Base-by-base conservation (phyloP, 1,284 basidiomycete genomes). In the Ganoderma sp. region DNA sequence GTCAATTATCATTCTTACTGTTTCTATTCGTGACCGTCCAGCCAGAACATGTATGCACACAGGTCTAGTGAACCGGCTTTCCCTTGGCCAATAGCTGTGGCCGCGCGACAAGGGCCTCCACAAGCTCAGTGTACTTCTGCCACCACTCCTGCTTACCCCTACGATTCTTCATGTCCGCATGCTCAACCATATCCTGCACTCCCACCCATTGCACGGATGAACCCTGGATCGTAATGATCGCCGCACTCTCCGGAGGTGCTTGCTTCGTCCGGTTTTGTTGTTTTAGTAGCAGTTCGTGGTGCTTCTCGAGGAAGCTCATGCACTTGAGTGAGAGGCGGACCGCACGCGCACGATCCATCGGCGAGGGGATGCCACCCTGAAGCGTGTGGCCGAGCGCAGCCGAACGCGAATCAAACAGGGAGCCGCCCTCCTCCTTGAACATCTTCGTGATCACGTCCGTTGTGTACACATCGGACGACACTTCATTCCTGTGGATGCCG, bases 311-410 rank as follows among this genome's bases (percentile, higher is more conserved):
- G 87, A 98, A 99, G 63, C 90, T 84, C 92, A 99, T 97, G 83
- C 95, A 97, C 75, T 94, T 92, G 70, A 98, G 84, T 9, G 97
- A 91, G 52, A 99, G 86, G 58, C 97, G 91, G 0, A 94, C 93
- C 1, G 96, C 97, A 22, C 96, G 92, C 0, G 93, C 90, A 68
- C 97, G 93, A 82, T 99, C 98, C 73, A 95, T 86, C 0, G 97
- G 97, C 0, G 96, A 97, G 3, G 97, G 97, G 4, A 95, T 91
- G 6, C 96, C 96, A 22, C 97, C 97, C 79, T 99, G 97, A 10
- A 99, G 84, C 1, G 96, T 98, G 82, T 99, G 98, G 12, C 98
- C 97, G 25, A 99, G 89, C 3, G 94, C 92, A 19, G 97, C 98
- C 14, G 90, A 93, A 61, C 98, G 92, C 22, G 97, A 90, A 82